A percentile compares a stretch with the other conserved stretches of the same genome.
Evolutionary conservation across 2,329 filamentous ascomycete species (phyloP).

Genomic region (Venturia oleaginea): DNA sequence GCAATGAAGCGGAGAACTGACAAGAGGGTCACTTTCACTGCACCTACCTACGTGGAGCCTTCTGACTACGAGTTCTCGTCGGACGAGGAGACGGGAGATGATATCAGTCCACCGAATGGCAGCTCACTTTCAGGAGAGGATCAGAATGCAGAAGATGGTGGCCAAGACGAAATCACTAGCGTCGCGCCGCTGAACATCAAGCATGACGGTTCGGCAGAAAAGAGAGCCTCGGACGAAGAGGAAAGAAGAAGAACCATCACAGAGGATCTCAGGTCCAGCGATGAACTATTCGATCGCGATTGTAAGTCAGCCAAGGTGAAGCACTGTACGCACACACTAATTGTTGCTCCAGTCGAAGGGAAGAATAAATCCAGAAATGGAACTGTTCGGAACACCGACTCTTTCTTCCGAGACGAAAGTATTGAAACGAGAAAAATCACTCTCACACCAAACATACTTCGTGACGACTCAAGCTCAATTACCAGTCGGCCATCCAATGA

Average conservation of each 20-base stretch:
- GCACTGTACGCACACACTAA: constrained; percentile 3
- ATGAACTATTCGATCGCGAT: constrained; percentile 53
- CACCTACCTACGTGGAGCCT: constrained; percentile 80
- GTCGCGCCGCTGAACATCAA: constrained; percentile 31
- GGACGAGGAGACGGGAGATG: constrained; percentile 58
- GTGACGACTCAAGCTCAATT: constrained; percentile 57
- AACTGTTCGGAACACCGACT: constrained; percentile 83
- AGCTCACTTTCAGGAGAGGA: background rate
- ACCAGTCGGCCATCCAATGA: constrained; percentile 28
- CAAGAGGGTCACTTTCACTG: constrained; percentile 79
- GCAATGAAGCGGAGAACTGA: constrained; percentile 72
- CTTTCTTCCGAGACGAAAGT: constrained; percentile 93
- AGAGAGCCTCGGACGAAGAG: constrained; percentile 15
- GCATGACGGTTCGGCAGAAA: constrained; percentile 22
- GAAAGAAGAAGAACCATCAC: constrained; percentile 17
- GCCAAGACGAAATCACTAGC: constrained; percentile 18
- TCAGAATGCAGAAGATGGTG: constrained; percentile 3
- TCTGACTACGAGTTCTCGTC: constrained; percentile 79
- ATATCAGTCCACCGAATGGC: constrained; percentile 19
- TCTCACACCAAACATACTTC: constrained; percentile 81
- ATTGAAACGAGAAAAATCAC: constrained; percentile 97
- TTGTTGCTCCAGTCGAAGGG: background rate
- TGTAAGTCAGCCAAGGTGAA: constrained; percentile 21
- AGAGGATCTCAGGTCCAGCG: constrained; percentile 42
- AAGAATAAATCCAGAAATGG: constrained; percentile 50